A percentile compares a stretch with the other conserved stretches of the same genome.
phyloP scores from a whole-genome alignment of 768 basidiomycete species.

The Infundibulicybe gibba region DNA sequence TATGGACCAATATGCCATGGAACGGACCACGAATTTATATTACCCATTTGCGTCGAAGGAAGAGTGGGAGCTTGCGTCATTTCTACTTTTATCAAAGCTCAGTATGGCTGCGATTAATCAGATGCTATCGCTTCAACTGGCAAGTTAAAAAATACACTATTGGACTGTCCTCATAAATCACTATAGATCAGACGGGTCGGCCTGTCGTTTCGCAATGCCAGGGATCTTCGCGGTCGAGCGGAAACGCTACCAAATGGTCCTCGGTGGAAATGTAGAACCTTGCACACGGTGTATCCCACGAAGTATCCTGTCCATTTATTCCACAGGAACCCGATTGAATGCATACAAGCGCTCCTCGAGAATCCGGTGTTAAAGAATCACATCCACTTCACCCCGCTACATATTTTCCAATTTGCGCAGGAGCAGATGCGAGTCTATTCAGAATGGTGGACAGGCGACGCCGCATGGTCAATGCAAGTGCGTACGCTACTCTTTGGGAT shows the following conservation, averaged over 20 bases:
- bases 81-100: slow-evolving; percentile 17
- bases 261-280: slow-evolving; percentile 11
- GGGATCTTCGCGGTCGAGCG: slow-evolving; percentile 12
- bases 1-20: slow-evolving; percentile 13
- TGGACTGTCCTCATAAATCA: neutral
- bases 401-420: neutral
- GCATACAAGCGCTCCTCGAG: slow-evolving; percentile 16
- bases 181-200: neutral
- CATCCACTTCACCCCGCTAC: slow-evolving; percentile 1
- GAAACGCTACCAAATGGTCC: slow-evolving; percentile 15
- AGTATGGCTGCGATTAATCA: slow-evolving; percentile 21
- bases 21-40: slow-evolving; percentile 17
- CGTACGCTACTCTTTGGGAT: neutral
- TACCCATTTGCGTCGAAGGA: slow-evolving; percentile 23
- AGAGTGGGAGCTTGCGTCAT: slow-evolving; percentile 27
- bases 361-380: slow-evolving; percentile 16
- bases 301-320: slow-evolving; percentile 13
- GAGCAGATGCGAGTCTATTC: neutral
- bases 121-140: slow-evolving; percentile 20
- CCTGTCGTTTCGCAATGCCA: slow-evolving; percentile 10
- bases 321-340: slow-evolving; percentile 21
- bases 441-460: slow-evolving; percentile 3
- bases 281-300: slow-evolving; percentile 6
- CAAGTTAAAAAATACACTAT: slow-evolving; percentile 6
- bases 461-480: slow-evolving; percentile 5